phyloP scores from a whole-genome alignment of 2,329 filamentous ascomycete species.

The Talaromyces verruculosus region DNA sequence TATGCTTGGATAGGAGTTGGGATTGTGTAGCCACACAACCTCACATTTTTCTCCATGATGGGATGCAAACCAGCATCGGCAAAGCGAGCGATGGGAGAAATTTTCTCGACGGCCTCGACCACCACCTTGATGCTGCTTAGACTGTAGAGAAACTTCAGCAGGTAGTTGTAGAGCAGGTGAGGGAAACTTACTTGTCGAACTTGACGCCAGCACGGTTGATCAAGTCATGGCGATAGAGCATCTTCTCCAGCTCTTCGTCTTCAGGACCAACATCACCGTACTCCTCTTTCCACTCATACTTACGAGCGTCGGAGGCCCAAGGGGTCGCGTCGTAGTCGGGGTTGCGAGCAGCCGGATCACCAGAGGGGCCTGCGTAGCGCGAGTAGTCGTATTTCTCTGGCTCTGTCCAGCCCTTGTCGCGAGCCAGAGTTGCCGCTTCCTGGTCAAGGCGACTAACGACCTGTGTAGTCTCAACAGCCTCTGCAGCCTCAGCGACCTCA shows the following conservation, averaged over 20 bases:
- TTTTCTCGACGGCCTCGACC: constrained; percentile 50
- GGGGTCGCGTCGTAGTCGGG: constrained; percentile 24
- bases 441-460: constrained; percentile 27
- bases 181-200: constrained; percentile 59
- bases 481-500: constrained; percentile 21
- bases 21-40: constrained; percentile 65
- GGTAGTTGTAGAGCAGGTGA: neutral
- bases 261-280: constrained; percentile 80
- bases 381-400: constrained; percentile 41
- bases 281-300: constrained; percentile 84
- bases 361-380: constrained; percentile 27
- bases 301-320: constrained; percentile 59
- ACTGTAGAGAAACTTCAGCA: constrained; percentile 29
- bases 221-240: constrained; percentile 66
- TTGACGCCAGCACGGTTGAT: constrained; percentile 58
- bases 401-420: constrained; percentile 41
- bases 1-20: constrained; percentile 90
- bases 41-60: constrained; percentile 73
- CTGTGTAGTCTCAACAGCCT: neutral
- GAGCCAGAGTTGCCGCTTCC: constrained; percentile 35
- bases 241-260: constrained; percentile 67
- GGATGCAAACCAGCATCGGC: constrained; percentile 81
- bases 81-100: constrained; percentile 59
- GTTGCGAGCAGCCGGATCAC: constrained; percentile 25
- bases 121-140: constrained; percentile 52